Evolutionary conservation across 78 protist genomes (phyloP).

Genomic region (Planoprotostelium fungivorum): DNA sequence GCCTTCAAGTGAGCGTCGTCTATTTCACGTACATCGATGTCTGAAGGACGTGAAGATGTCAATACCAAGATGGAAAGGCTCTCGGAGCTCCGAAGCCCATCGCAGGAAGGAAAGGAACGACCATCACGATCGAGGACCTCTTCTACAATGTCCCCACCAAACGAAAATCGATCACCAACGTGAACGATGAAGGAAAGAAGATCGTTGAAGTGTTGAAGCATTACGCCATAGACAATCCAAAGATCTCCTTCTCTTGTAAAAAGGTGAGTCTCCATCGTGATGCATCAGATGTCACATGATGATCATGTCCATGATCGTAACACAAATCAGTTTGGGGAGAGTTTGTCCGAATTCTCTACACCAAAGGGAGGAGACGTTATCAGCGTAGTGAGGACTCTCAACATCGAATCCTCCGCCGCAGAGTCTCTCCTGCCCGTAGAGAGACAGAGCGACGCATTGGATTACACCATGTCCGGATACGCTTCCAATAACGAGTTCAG

Average conservation of each 20-base stretch:
- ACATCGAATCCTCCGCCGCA: not conserved
- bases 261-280: not conserved
- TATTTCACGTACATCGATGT: no score
- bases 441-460: not conserved
- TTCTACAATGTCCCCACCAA: slow-evolving; percentile 88
- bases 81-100: slow-evolving; percentile 67
- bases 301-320: no score
- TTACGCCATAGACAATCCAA: not conserved
- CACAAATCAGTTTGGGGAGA: not conserved
- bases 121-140: slow-evolving; percentile 84
- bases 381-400: not conserved
- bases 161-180: slow-evolving; percentile 50
- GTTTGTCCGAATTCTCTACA: not conserved
- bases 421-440: not conserved
- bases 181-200: slow-evolving; percentile 76
- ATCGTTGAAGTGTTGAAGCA: slow-evolving; percentile 24
- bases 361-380: not conserved
- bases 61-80: not conserved
- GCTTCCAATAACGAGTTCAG: not conserved
- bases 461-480: not conserved
- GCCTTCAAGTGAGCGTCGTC: slow-evolving; percentile 26
- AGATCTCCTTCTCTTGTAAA: not conserved
- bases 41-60: not conserved
- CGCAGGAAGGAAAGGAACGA: slow-evolving; percentile 83
- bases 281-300: no score